phyloP scores from a whole-genome alignment of 2,329 filamentous ascomycete genomes.

The Ophiocordyceps camponoti-floridani region DNA sequence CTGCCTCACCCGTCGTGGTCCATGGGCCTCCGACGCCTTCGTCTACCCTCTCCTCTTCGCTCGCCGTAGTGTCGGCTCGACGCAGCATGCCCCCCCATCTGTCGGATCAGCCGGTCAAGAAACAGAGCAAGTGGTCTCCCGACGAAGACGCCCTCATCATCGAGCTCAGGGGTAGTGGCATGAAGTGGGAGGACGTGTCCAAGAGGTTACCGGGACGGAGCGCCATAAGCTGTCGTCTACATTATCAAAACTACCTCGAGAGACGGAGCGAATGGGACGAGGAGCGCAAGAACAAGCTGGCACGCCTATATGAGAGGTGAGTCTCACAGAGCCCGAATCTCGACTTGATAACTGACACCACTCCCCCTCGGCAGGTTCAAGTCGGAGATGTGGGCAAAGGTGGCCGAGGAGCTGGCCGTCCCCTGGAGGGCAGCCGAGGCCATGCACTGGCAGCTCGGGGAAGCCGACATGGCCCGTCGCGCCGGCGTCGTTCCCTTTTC shows the following conservation, averaged over 20 bases:
- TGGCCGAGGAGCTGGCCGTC: conserved; percentile 85
- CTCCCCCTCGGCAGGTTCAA: conserved; percentile 52
- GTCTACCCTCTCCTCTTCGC: not conserved
- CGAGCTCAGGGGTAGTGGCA: conserved; percentile 70
- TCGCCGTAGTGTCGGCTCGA: conserved; percentile 14
- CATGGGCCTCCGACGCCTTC: conserved; percentile 6
- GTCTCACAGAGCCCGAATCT: no score
- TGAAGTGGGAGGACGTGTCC: conserved; percentile 99
- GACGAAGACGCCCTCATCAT: conserved; percentile 92
- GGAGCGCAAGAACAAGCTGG: conserved; percentile 92
- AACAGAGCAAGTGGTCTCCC: conserved; percentile 90
- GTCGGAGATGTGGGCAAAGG: conserved; percentile 92
- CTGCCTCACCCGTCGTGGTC: not conserved
- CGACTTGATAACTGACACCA: no score
- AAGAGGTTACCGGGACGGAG: conserved; percentile 79
- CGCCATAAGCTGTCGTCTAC: conserved; percentile 81
- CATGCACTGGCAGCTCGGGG: conserved; percentile 95
- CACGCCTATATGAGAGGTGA: conserved; percentile 86
- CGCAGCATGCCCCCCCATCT: conserved; percentile 26
- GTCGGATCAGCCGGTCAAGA: conserved; percentile 60
- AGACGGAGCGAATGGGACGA: conserved; percentile 90
- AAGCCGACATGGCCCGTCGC: conserved; percentile 81
- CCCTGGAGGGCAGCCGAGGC: conserved; percentile 92
- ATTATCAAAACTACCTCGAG: conserved; percentile 96
- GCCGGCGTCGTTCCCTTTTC: conserved; percentile 81